phyloP scores from a whole-genome alignment of 202 grass and related monocot genomes.

The Brachypodium distachyon region DNA sequence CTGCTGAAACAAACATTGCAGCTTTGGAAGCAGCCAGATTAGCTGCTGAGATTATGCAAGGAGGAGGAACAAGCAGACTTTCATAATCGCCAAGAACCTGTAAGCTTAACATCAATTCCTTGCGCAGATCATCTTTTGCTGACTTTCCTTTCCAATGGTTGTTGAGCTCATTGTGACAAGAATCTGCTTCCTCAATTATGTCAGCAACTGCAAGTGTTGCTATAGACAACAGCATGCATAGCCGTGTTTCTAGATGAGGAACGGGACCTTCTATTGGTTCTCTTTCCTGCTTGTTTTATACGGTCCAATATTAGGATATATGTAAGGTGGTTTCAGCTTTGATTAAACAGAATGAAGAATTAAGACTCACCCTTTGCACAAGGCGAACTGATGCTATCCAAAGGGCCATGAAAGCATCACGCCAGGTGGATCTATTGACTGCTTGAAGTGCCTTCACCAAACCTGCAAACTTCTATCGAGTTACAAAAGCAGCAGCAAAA shows the following conservation, averaged over 20 bases:
- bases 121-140: conserved; percentile 27
- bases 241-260: conserved; percentile 81
- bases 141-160: conserved; percentile 34
- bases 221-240: conserved; percentile 87
- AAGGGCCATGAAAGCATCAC: conserved; percentile 90
- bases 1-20: conserved; percentile 62
- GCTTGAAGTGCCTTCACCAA: conserved; percentile 90
- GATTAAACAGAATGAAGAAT: neutral
- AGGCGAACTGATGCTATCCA: conserved; percentile 92
- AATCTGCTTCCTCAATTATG: conserved; percentile 73
- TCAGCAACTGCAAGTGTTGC: conserved; percentile 71
- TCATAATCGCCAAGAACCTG: conserved; percentile 75
- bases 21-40: conserved; percentile 90
- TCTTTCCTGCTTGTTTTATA: conserved; percentile 66
- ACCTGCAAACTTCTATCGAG: conserved; percentile 39
- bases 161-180: conserved; percentile 18
- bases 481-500: conserved; percentile 1
- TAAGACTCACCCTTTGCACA: conserved; percentile 76
- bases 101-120: conserved; percentile 76
- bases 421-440: conserved; percentile 78
- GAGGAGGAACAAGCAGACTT: conserved; percentile 84
- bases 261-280: conserved; percentile 91
- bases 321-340: conserved; percentile 4
- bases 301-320: conserved; percentile 21
- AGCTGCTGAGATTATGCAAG: conserved; percentile 60